phyloP scores from a whole-genome alignment of 2,329 filamentous ascomycete genomes.

The Sporothrix phasma region DNA sequence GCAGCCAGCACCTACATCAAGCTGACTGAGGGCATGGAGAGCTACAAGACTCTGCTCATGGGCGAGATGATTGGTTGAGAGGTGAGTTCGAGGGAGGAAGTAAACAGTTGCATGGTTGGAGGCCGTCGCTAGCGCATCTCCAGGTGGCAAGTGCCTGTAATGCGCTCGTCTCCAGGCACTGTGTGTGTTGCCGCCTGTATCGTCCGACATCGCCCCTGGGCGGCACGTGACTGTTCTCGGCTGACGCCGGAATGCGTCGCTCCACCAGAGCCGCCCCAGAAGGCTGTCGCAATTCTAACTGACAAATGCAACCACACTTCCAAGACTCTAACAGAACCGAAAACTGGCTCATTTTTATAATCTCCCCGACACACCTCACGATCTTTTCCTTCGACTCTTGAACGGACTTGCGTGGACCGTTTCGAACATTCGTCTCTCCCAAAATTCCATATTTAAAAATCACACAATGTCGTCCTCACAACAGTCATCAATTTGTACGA shows the following conservation, averaged over 20 bases:
- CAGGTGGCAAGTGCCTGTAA: neutral
- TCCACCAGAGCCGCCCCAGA: constrained; percentile 13
- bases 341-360: constrained; percentile 5
- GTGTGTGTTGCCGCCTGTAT: neutral
- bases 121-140: neutral
- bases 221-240: constrained; percentile 5
- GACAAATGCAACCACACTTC: constrained; percentile 8
- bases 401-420: neutral
- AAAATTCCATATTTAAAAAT: too few species aligned
- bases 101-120: neutral
- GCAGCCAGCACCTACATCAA: constrained; percentile 70
- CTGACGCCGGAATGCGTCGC: constrained; percentile 4
- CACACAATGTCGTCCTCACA: constrained; percentile 24
- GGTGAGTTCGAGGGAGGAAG: neutral
- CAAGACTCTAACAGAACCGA: too few species aligned
- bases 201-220: neutral
- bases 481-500: constrained; percentile 24
- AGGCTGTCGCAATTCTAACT: constrained; percentile 14
- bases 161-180: neutral
- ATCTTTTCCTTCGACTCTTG: neutral
- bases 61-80: constrained; percentile 48
- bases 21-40: constrained; percentile 70
- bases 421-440: too few species aligned
- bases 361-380: neutral
- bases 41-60: constrained; percentile 66